phyloP scores from a whole-genome alignment of 495 filamentous ascomycete genomes.

The Hyaloscypha variabilis region DNA sequence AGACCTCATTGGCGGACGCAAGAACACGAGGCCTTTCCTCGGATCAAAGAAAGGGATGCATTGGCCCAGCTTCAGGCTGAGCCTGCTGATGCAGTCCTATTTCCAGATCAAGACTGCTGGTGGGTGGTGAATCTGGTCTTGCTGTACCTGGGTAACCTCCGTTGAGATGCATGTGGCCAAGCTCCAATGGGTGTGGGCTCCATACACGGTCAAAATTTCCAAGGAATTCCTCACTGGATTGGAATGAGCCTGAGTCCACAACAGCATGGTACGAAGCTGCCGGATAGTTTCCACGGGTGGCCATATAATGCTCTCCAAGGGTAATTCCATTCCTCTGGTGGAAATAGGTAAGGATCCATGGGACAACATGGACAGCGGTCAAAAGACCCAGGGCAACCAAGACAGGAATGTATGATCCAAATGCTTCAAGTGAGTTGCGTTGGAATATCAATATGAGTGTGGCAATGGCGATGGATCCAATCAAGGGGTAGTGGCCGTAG shows the following conservation, averaged over 20 bases:
- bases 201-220: neutral
- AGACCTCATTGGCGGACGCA: neutral
- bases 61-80: neutral
- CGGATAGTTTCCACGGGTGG: neutral
- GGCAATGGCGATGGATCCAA: neutral
- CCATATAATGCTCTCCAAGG: neutral
- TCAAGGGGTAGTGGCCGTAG: neutral
- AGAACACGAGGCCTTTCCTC: neutral
- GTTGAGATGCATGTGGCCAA: neutral
- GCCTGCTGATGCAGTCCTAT: neutral
- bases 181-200: neutral
- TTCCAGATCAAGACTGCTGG: neutral
- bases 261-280: neutral
- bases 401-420: slow-evolving; percentile 4
- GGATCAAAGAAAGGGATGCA: neutral
- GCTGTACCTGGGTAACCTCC: neutral
- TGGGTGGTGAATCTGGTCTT: neutral
- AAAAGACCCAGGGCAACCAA: neutral
- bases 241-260: neutral
- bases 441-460: slow-evolving; percentile 1
- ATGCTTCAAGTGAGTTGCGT: neutral
- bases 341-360: slow-evolving; percentile 1
- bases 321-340: neutral
- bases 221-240: neutral
- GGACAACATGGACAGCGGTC: neutral